A percentile compares a stretch with the other conserved stretches of the same genome.
phyloP scores from a whole-genome alignment of 2,329 filamentous ascomycete species.

The Aspergillus pseudonomiae region DNA sequence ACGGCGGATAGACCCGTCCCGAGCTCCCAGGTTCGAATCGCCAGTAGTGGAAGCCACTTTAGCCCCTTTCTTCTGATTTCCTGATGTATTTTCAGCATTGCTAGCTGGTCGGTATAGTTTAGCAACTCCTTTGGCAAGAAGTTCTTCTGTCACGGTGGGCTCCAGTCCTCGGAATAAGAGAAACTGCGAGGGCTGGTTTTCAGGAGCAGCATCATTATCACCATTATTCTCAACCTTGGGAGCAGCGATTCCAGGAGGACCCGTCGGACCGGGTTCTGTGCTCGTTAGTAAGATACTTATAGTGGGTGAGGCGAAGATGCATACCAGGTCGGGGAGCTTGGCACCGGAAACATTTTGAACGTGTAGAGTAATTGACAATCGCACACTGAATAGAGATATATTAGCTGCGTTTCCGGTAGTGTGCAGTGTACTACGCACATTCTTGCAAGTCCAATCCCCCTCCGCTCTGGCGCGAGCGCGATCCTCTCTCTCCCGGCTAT shows the following conservation, averaged over 20 bases:
- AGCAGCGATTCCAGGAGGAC: constrained; percentile 41
- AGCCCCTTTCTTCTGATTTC: constrained; percentile 48
- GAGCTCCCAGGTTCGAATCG: constrained; percentile 68
- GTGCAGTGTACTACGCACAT: constrained; percentile 39
- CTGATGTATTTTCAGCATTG: constrained; percentile 36
- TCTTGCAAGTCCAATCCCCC: constrained; percentile 61
- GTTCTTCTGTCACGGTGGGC: constrained; percentile 69
- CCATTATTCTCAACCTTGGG: constrained; percentile 54
- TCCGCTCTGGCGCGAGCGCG: constrained; percentile 51
- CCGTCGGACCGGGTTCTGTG: constrained; percentile 30
- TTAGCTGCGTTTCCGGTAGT: not conserved
- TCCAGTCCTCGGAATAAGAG: constrained; percentile 74
- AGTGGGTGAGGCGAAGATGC: constrained; percentile 20
- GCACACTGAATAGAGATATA: constrained; percentile 48
- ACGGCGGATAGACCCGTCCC: constrained; percentile 72
- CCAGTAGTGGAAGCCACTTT: constrained; percentile 61
- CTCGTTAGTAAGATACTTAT: constrained; percentile 16
- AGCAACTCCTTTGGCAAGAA: constrained; percentile 71
- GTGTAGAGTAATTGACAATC: constrained; percentile 60
- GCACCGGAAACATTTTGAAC: constrained; percentile 62
- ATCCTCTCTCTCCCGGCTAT: constrained; percentile 57
- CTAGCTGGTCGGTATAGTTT: constrained; percentile 67
- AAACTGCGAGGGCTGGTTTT: constrained; percentile 71
- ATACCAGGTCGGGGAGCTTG: constrained; percentile 57
- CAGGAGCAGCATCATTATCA: constrained; percentile 58